Percentiles rank a stretch among this genome's conserved stretches.
Conservation (phyloP, 1,139 yeast species). For the Geotrichum australiense region DNA sequence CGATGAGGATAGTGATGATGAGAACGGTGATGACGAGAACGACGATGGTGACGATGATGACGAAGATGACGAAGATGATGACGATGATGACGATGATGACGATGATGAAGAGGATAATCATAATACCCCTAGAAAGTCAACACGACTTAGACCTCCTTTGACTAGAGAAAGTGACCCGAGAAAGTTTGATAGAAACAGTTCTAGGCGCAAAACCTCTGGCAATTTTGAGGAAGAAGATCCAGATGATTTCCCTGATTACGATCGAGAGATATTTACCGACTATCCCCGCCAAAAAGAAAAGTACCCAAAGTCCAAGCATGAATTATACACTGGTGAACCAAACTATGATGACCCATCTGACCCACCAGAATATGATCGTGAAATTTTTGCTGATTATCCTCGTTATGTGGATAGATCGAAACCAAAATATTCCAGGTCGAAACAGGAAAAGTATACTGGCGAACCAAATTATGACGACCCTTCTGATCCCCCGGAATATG, state of each 20-base stretch:
- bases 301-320: not conserved
- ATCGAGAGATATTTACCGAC: not conserved
- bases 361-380: constrained; percentile 1
- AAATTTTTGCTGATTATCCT: not conserved
- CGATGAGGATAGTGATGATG: constrained; percentile 8
- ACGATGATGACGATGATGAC: constrained; percentile 2
- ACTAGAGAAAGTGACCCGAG: not conserved
- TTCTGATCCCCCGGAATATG: constrained; percentile 2
- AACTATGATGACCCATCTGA: too few relatives aligned
- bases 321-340: too few relatives aligned
- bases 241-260: constrained; percentile 1
- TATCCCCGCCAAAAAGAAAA: not conserved
- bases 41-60: constrained; percentile 1
- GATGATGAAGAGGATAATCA: constrained; percentile 1
- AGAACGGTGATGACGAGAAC: constrained; percentile 1
- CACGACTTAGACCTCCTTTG: too few relatives aligned
- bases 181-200: not conserved
- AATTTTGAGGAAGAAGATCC: not conserved
- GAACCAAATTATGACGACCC: too few relatives aligned
- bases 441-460: too few relatives aligned
- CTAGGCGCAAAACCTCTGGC: not conserved
- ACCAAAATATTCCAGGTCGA: too few relatives aligned
- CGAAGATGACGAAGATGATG: constrained; percentile 4
- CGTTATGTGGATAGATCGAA: not conserved
- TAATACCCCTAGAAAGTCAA: not conserved